Conservation (phyloP, 1,284 basidiomycete species). For the Tilletia setariae region DNA sequence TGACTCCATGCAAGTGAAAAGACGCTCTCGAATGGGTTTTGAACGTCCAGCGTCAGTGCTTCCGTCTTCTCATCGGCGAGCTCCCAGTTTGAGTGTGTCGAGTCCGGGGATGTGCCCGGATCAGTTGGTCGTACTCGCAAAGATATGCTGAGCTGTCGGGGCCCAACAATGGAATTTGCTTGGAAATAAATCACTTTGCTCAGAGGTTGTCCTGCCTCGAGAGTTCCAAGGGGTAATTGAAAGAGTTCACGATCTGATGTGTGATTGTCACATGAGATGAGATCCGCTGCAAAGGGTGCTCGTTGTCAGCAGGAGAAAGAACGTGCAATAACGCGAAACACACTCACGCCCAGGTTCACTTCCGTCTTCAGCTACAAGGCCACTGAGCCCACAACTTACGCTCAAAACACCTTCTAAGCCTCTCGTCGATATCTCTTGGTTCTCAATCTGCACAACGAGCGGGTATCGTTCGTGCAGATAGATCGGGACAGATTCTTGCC, state of each 20-base stretch:
- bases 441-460: background rate
- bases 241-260: background rate
- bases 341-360: background rate
- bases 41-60: background rate
- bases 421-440: background rate
- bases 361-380: background rate
- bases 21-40: background rate
- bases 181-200: background rate
- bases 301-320: background rate
- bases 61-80: constrained; percentile 7
- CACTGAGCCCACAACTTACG: background rate
- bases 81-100: background rate
- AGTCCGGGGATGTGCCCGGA: background rate
- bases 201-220: background rate
- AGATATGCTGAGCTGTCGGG: background rate
- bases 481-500: background rate
- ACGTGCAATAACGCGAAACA: background rate
- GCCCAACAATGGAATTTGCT: background rate
- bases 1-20: constrained; percentile 11
- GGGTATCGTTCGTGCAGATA: background rate
- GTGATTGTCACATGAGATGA: background rate
- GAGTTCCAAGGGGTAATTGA: background rate
- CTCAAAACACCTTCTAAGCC: background rate
- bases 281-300: background rate
- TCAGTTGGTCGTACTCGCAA: background rate